A percentile compares a stretch with the other conserved stretches of the same genome.
Evolutionary conservation across 345 rosid species (phyloP).

Genomic region (Fremontodendron californicum): DNA sequence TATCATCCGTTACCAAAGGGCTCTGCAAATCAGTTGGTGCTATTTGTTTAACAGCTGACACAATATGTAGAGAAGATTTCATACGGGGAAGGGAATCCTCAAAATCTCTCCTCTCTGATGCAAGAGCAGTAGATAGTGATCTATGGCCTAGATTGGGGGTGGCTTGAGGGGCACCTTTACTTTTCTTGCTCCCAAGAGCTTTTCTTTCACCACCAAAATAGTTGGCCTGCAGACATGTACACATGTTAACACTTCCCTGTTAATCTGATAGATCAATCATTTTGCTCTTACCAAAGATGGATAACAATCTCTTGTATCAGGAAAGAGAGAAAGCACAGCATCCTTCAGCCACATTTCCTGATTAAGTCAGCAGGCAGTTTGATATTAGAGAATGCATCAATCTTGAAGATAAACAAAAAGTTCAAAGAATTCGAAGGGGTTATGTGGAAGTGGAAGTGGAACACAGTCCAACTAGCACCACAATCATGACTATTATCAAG

Average conservation of each 20-base stretch:
- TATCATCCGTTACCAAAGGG: slow-evolving; percentile 38
- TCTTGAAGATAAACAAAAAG: slow-evolving; percentile 20
- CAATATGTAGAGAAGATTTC: slow-evolving; percentile 56
- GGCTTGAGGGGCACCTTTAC: slow-evolving; percentile 34
- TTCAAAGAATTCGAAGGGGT: background rate
- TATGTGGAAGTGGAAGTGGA: background rate
- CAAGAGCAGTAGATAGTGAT: slow-evolving; percentile 45
- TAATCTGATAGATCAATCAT: slow-evolving; percentile 5
- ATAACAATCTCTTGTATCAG: slow-evolving; percentile 83
- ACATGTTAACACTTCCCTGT: slow-evolving; percentile 18
- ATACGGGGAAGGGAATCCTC: slow-evolving; percentile 37
- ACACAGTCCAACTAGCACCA: slow-evolving; percentile 8
- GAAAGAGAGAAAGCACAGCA: slow-evolving; percentile 66
- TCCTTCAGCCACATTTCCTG: slow-evolving; percentile 94
- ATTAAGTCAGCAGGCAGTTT: slow-evolving; percentile 34
- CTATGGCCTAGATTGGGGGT: slow-evolving; percentile 41
- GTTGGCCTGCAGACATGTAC: slow-evolving; percentile 43
- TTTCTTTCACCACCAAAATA: slow-evolving; percentile 66
- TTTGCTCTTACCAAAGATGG: slow-evolving; percentile 67
- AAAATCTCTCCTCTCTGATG: slow-evolving; percentile 38
- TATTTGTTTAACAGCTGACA: slow-evolving; percentile 77
- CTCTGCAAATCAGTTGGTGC: slow-evolving; percentile 55
- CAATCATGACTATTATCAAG: background rate
- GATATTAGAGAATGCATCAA: slow-evolving; percentile 30
- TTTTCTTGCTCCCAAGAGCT: slow-evolving; percentile 42